A percentile compares a stretch with the other conserved stretches of the same genome.
phyloP scores from a whole-genome alignment of 345 rosid species.

The Turritis glabra region DNA sequence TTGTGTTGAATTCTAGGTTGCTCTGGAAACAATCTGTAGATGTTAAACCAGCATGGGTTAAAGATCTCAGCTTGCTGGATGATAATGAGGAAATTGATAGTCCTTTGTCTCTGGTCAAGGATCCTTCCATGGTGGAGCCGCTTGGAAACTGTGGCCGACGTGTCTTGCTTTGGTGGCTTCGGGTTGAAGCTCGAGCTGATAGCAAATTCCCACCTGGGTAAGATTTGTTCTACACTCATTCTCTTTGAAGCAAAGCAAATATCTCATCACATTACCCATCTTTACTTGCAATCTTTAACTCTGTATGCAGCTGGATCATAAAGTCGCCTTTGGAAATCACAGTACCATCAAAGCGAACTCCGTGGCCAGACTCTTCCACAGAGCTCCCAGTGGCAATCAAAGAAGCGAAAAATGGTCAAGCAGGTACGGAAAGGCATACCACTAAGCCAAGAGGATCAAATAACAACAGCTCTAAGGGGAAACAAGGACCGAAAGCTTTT shows the following conservation, averaged over 20 bases:
- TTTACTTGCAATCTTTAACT: neutral
- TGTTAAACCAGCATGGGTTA: constrained; percentile 72
- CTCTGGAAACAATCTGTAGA: constrained; percentile 66
- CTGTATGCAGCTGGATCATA: constrained; percentile 73
- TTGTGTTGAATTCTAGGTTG: constrained; percentile 84
- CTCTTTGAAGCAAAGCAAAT: too few species aligned
- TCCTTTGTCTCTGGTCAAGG: constrained; percentile 71
- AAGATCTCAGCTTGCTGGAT: constrained; percentile 47
- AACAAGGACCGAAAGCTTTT: constrained; percentile 14
- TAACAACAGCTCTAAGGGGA: constrained; percentile 40
- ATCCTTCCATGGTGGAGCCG: constrained; percentile 76
- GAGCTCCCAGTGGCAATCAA: constrained; percentile 51
- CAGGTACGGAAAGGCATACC: too few species aligned
- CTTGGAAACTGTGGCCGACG: constrained; percentile 95
- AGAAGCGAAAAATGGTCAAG: constrained; percentile 40
- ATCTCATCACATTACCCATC: neutral
- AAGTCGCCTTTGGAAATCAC: constrained; percentile 85
- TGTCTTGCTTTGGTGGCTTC: constrained; percentile 97
- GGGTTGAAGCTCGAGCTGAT: constrained; percentile 96
- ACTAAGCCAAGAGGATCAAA: constrained; percentile 62
- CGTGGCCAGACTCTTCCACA: constrained; percentile 83
- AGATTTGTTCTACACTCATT: neutral
- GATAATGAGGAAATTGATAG: constrained; percentile 51
- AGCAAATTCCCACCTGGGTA: constrained; percentile 97
- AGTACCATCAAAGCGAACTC: constrained; percentile 78